phyloP scores from a whole-genome alignment of 148 eudicot genomes.

The Arctostaphylos glauca region DNA sequence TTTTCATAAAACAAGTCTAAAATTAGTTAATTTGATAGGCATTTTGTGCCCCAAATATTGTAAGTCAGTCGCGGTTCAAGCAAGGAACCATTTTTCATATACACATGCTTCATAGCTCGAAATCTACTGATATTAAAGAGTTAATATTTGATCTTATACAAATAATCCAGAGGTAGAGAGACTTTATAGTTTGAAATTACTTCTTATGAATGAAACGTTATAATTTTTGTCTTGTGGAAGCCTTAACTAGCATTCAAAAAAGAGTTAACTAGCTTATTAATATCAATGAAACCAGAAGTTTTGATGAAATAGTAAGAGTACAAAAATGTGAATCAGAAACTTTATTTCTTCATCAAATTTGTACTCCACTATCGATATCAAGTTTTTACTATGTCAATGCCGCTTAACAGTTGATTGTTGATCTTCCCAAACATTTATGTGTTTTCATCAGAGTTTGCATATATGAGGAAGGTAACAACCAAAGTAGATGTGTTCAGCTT shows the following conservation, averaged over 20 bases:
- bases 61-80: no score
- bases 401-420: not conserved
- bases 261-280: not conserved
- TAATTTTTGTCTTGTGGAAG: not conserved
- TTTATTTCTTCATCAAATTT: not conserved
- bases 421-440: conserved; percentile 5
- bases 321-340: not conserved
- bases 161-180: no score
- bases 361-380: not conserved
- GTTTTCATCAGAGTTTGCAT: conserved; percentile 65
- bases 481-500: conserved; percentile 93
- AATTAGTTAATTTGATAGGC: no score
- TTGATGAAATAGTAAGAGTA: not conserved
- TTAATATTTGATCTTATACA: no score
- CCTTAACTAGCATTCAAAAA: not conserved
- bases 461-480: conserved; percentile 76
- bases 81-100: no score
- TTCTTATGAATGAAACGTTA: not conserved
- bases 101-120: no score
- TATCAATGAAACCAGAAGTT: not conserved
- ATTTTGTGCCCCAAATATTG: no score
- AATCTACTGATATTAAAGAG: no score
- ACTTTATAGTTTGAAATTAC: not conserved
- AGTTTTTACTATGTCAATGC: not conserved
- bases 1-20: no score